Conservation (phyloP, 2,329 filamentous ascomycete genomes). For the Rachicladosporium sp. region DNA sequence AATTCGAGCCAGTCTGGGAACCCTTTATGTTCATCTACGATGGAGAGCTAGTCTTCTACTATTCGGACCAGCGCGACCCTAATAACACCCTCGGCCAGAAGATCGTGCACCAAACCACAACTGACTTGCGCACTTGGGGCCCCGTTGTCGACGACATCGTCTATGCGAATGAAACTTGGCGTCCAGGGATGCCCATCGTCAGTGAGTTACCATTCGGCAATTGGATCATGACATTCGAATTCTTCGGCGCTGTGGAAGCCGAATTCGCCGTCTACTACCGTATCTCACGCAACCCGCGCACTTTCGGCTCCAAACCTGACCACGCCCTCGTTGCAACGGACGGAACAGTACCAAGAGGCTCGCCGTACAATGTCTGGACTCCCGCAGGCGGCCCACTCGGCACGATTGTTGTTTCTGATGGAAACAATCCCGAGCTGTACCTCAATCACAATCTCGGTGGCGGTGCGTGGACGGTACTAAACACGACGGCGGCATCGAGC, state of each 20-base stretch:
- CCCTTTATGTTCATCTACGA: slow-evolving; percentile 51
- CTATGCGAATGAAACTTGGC: slow-evolving; percentile 48
- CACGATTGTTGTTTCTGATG: slow-evolving; percentile 37
- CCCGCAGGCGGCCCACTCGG: slow-evolving; percentile 34
- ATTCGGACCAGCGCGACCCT: slow-evolving; percentile 58
- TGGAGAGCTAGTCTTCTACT: slow-evolving; percentile 51
- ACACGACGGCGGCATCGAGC: slow-evolving; percentile 27
- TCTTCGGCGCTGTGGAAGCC: slow-evolving; percentile 35
- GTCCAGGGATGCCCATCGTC: slow-evolving; percentile 58
- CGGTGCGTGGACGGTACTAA: slow-evolving; percentile 34
- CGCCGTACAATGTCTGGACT: slow-evolving; percentile 43
- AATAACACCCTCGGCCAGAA: slow-evolving; percentile 49
- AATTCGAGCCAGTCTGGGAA: slow-evolving; percentile 59
- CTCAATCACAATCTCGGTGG: slow-evolving; percentile 35
- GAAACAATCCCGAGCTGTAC: slow-evolving; percentile 31
- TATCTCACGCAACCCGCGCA: slow-evolving; percentile 34
- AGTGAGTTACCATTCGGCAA: slow-evolving; percentile 43
- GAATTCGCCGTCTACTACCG: slow-evolving; percentile 43
- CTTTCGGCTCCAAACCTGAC: slow-evolving; percentile 32
- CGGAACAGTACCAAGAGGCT: slow-evolving; percentile 33
- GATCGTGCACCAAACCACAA: slow-evolving; percentile 50
- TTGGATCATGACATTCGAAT: slow-evolving; percentile 56
- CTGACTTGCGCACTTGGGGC: slow-evolving; percentile 49
- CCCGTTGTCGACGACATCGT: slow-evolving; percentile 49
- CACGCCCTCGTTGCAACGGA: slow-evolving; percentile 32